Base-by-base conservation (phyloP, 2,329 filamentous ascomycete genomes). In the Botrytis sinoallii region DNA sequence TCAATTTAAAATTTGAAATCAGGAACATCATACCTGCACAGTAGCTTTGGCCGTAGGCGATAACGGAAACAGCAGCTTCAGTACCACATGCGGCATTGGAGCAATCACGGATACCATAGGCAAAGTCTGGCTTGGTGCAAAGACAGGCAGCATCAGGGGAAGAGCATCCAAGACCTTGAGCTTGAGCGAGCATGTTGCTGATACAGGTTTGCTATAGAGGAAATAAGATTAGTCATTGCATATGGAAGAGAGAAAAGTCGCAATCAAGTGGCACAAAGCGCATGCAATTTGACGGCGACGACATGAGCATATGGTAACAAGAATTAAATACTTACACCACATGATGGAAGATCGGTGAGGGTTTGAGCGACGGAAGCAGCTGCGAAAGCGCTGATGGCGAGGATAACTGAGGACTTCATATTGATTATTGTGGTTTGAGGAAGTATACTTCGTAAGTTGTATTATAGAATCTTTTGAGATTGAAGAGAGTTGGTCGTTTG, bases 51-150 rank as follows among this genome's bases (percentile, higher is more conserved):
- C 79, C 81, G 74, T 79, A 82, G 57, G 77, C 74, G 59, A 81
- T 78, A 44, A 78, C 83, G 29, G 63, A 20, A 77, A 75, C 69
- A 20, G 73, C 67, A 12, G 76, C 78, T 14, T 74, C 77, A 14
- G 75, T n/a, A 69, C 79, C 79, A 76, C 85, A 86, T 48, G 83
- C 83, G 77, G 83, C 80, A 73, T 79, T 82, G 73, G 84, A 81
- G 80, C 85, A 86, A 78, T 86, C 85, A 74, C 84, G 84, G 68
- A 86, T 79, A 74, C 85, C 85, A 73, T 83, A 85, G 73, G 80
- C 81, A 76, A 85, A 86, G 81, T 85, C 79, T 52, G 74, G 74
- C 72, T 84, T 81, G n/a, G 74, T 77, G 82, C 85, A 86, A 74
- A 85, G 82, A 82, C 85, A 86, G 70, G 74, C 72, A 48, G 80